phyloP scores from a whole-genome alignment of 805 yeast genomes.

The Hanseniaspora hatyaiensis region DNA sequence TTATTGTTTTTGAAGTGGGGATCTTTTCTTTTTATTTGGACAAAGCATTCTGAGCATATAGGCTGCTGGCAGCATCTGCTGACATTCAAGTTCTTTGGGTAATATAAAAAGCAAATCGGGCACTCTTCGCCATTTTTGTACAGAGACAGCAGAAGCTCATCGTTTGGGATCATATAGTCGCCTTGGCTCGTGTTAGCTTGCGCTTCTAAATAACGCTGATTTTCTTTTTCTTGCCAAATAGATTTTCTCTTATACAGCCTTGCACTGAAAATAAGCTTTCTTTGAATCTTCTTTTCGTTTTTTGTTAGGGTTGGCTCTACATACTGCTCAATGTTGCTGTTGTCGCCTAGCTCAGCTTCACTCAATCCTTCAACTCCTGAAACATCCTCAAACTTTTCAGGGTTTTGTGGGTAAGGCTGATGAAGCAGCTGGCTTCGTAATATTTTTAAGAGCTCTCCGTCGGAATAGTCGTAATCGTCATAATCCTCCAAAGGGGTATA shows the following conservation, averaged over 20 bases:
- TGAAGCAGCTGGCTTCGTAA: slow-evolving; percentile 46
- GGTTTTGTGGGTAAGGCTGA: slow-evolving; percentile 35
- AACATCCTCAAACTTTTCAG: slow-evolving; percentile 29
- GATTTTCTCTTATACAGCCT: slow-evolving; percentile 33
- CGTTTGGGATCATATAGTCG: slow-evolving; percentile 24
- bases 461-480: slow-evolving; percentile 53
- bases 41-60: slow-evolving; percentile 93
- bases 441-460: slow-evolving; percentile 47
- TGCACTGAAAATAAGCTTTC: slow-evolving; percentile 27
- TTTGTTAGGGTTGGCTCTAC: slow-evolving; percentile 25
- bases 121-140: slow-evolving; percentile 70
- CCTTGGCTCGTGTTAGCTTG: slow-evolving; percentile 32
- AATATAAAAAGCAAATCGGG: slow-evolving; percentile 85
- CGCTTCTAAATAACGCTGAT: slow-evolving; percentile 47
- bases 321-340: slow-evolving; percentile 24
- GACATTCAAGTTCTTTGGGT: slow-evolving; percentile 63
- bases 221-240: slow-evolving; percentile 46
- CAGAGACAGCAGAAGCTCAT: slow-evolving; percentile 41
- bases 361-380: slow-evolving; percentile 24
- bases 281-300: slow-evolving; percentile 26
- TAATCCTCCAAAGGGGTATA: slow-evolving; percentile 79
- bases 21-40: slow-evolving; percentile 78
- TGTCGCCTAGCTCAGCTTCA: slow-evolving; percentile 17
- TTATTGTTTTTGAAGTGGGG: slow-evolving; percentile 55
- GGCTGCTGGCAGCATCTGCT: slow-evolving; percentile 88